Base-by-base conservation (phyloP, 352 stramenopile genomes). In the Phytophthora tentaculata region DNA sequence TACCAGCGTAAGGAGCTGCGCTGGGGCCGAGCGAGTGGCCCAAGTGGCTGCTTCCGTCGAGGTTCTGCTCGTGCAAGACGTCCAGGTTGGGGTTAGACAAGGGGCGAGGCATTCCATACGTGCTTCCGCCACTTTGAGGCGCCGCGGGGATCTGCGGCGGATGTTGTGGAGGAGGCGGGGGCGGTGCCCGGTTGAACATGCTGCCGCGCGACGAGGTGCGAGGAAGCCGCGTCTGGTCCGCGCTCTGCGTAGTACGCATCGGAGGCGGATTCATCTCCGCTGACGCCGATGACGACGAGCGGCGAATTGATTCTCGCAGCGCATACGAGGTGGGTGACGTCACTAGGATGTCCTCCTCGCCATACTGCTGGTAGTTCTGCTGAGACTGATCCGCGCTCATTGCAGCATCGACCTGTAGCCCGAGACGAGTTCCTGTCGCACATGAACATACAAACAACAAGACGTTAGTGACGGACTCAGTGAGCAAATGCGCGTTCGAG, bases 251-350 rank as follows among this genome's bases (percentile, higher is more conserved):
- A 35, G 48, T n/a, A 23, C 55, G 76, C 17, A 67, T 22, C 37
- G 67, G 58, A 26, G 77, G 60, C 35, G 74, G 56, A 53, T 80
- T 65, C 52, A 74, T 73, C n/a, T 80, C 70, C 16, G 74, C 68
- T 9, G 79, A 88, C 20, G 79, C 70, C 24, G 77, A 75, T 28
- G 84, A 94, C 53, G 80, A 92, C 47, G 85, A 92, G 37, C 82
- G 86, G 19, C 83, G 86, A 59, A 95, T 82, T 17, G 86, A 95
- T 69, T 93, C 85, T 67, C 86, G 84, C 66, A 84, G 74, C 41
- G 83, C 79, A 48, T 92, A 91, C 49, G 84, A 93, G 50, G 84
- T 93, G 51, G 86, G 86, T 49, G 86, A 95, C 63, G 86, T 95
- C 64, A 95, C 86, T n/a, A 79, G 64, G 61, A 95, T 91, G 60